Conservation (phyloP, 441 rosid species). For the Pelargonium myrrhifolium region DNA sequence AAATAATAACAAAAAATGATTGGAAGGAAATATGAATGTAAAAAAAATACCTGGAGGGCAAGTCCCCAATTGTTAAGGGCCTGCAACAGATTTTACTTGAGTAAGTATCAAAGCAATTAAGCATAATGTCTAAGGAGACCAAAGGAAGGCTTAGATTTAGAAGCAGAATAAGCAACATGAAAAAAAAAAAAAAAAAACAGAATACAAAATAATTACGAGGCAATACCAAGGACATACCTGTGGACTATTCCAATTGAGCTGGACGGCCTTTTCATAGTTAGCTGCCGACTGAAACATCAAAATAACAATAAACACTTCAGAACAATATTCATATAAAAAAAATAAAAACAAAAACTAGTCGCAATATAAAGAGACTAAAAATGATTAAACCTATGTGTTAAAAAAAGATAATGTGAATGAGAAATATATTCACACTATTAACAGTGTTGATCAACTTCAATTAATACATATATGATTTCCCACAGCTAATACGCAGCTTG, state of each 20-base stretch:
- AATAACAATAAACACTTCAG: conserved; percentile 7
- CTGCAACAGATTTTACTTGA: conserved; percentile 38
- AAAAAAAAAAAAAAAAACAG: conserved; percentile 12
- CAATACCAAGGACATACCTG: conserved; percentile 41
- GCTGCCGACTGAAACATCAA: conserved; percentile 67
- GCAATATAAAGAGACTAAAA: conserved; percentile 4
- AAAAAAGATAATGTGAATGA: neutral
- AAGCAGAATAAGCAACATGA: conserved; percentile 17
- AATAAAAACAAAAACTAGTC: conserved; percentile 1
- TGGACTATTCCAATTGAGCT: conserved; percentile 96
- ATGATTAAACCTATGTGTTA: neutral
- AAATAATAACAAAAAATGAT: neutral
- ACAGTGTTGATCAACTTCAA: neutral
- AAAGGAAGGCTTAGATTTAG: neutral
- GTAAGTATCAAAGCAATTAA: neutral
- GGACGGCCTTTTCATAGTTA: conserved; percentile 91
- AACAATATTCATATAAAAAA: conserved; percentile 5
- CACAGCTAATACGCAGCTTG: neutral
- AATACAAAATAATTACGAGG: conserved; percentile 6
- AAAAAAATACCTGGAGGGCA: conserved; percentile 66
- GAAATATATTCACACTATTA: neutral
- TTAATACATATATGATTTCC: neutral
- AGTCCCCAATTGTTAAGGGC: conserved; percentile 98
- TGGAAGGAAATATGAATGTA: conserved; percentile 9
- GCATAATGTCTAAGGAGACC: neutral